Base-by-base conservation (phyloP, 2,329 filamentous ascomycete species). In the Tolypocladium tundrense region DNA sequence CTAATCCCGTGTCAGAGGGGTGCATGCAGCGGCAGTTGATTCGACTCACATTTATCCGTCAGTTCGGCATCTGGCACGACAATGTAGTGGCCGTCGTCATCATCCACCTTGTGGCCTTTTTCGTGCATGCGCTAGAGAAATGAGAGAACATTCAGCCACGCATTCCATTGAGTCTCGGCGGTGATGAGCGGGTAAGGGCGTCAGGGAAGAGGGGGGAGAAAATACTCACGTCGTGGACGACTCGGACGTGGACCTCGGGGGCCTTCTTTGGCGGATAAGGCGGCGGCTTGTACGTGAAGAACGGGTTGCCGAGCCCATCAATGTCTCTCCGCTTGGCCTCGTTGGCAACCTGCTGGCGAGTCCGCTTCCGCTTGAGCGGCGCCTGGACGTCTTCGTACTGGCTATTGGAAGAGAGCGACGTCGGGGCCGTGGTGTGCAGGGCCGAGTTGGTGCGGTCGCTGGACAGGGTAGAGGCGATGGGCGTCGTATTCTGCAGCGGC, bases 81-180 rank as follows among this genome's bases (percentile, higher is more conserved):
- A 65, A 97, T 91, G 69, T 97, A 99, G 73, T 99, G 94, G 6
- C 94, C 94, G 66, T 99, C 94, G 52, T 97, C 91, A 64, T 99
- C 94, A 67, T 99, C 94, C 51, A 94, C 88, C 70, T 95, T 94
- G 65, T 86, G 79, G 63, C 85, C 77, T 61, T 81, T 82, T 59
- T 77, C 77, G 53, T 77, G 75, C 43, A 69, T 68, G 54, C 69
- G 67, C 68, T 70, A 37, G 43, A 37, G 4, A 41, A 54, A 43
- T 48, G 19, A 11, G 14, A 13, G 4, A 3, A 21, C 37, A 6
- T 33, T 31, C 11, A 55, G n/a, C 14, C 11, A 55, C 31, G 27
- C 21, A 40, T 33, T 39, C 27, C 11, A 59, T 42, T n/a, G 21
- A 40, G n/a, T 7, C 16, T 21, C 11, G 11, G 9, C 13, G 4